Evolutionary conservation across 1,284 basidiomycete genomes (phyloP).

Genomic region (Caloboletus firmus): DNA sequence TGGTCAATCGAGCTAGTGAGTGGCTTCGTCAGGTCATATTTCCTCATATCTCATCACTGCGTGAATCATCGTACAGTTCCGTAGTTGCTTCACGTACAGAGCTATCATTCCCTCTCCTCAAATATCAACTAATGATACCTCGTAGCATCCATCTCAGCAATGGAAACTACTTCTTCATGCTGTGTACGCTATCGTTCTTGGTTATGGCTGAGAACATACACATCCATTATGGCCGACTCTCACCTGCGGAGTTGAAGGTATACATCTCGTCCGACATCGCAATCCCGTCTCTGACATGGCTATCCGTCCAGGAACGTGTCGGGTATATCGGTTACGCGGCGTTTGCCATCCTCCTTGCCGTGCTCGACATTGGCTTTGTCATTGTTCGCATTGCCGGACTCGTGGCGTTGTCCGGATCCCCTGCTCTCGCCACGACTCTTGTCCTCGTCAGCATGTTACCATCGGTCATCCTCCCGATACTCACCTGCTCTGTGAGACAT

Average conservation of each 20-base stretch:
- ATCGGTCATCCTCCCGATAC: constrained; percentile 1
- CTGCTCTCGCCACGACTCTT: constrained; percentile 18
- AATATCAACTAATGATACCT: not conserved
- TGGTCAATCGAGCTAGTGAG: no score
- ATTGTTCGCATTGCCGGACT: constrained; percentile 20
- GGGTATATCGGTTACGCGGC: constrained; percentile 13
- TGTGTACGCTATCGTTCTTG: constrained; percentile 17
- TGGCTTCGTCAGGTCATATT: no score
- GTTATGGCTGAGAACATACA: no score
- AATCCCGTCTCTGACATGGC: not conserved
- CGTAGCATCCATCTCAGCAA: constrained; percentile 27
- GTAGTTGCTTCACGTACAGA: constrained; percentile 24
- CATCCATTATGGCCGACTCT: constrained; percentile 27
- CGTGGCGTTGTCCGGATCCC: constrained; percentile 13
- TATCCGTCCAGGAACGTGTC: constrained; percentile 13
- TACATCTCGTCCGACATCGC: not conserved
- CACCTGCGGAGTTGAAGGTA: constrained; percentile 29
- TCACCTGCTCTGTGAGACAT: constrained; percentile 1
- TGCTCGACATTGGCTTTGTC: constrained; percentile 24
- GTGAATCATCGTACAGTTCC: constrained; percentile 17
- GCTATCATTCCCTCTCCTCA: not conserved
- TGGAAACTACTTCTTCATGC: constrained; percentile 9
- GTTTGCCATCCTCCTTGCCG: constrained; percentile 19
- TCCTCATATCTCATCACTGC: constrained; percentile 1
- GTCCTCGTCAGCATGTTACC: constrained; percentile 19